phyloP scores from a whole-genome alignment of 495 filamentous ascomycete species.

The Xylaria flabelliformis region DNA sequence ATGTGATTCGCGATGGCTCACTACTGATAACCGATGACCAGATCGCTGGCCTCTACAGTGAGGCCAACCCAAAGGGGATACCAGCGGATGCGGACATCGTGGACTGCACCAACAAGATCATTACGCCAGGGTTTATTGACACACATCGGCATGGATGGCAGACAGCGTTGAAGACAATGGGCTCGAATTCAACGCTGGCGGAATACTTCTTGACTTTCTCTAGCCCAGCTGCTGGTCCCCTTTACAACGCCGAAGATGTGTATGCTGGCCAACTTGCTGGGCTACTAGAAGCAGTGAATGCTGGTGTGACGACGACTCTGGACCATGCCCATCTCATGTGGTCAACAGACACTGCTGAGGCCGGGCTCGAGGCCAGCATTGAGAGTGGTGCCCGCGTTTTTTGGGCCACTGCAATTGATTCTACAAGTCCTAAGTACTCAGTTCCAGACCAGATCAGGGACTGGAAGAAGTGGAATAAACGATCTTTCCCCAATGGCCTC shows the following conservation, averaged over 20 bases:
- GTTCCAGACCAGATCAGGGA: slow-evolving; percentile 39
- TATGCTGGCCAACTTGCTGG: slow-evolving; percentile 63
- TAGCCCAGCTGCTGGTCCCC: slow-evolving; percentile 31
- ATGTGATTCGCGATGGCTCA: slow-evolving; percentile 48
- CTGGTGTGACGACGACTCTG: slow-evolving; percentile 63
- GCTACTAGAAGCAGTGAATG: slow-evolving; percentile 58
- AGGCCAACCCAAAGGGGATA: slow-evolving; percentile 26
- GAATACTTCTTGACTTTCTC: slow-evolving; percentile 34
- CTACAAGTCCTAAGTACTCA: slow-evolving; percentile 29
- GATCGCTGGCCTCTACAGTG: slow-evolving; percentile 44
- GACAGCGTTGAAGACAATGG: slow-evolving; percentile 52
- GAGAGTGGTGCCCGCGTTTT: slow-evolving; percentile 53
- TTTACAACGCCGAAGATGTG: slow-evolving; percentile 55
- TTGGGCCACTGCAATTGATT: slow-evolving; percentile 44
- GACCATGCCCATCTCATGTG: slow-evolving; percentile 62
- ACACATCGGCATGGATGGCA: slow-evolving; percentile 68
- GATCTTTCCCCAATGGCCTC: slow-evolving; percentile 25
- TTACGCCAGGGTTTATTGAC: slow-evolving; percentile 65
- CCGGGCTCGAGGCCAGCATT: slow-evolving; percentile 46
- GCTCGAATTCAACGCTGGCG: slow-evolving; percentile 38
- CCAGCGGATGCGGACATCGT: slow-evolving; percentile 45
- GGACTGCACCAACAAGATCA: slow-evolving; percentile 61
- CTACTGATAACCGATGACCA: slow-evolving; percentile 48
- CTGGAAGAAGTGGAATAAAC: slow-evolving; percentile 39
- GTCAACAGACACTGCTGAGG: slow-evolving; percentile 47